phyloP scores from a whole-genome alignment of 345 rosid species.

The Mercurialis annua region DNA sequence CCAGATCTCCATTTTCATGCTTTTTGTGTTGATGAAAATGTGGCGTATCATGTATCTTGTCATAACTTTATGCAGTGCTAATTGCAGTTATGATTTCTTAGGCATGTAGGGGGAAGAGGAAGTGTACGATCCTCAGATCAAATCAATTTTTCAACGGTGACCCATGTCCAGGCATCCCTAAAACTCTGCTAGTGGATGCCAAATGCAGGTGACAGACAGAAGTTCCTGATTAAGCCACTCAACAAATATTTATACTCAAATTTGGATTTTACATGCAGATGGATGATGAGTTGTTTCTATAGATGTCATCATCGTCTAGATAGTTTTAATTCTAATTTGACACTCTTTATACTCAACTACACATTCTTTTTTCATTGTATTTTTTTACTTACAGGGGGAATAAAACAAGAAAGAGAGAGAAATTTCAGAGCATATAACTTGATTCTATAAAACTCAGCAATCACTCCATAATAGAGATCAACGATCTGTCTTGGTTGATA shows the following conservation, averaged over 20 bases:
- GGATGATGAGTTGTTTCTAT: background rate
- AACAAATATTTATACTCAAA: background rate
- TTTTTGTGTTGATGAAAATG: background rate
- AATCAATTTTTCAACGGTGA: conserved; percentile 39
- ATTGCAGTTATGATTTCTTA: conserved; percentile 17
- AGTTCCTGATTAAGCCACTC: background rate
- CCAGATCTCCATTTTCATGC: background rate
- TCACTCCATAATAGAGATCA: background rate
- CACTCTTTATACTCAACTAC: background rate
- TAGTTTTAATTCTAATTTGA: background rate
- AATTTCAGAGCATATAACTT: background rate
- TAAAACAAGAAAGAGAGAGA: background rate
- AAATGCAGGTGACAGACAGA: conserved; percentile 38
- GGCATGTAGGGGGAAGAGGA: conserved; percentile 54
- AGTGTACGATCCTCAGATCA: conserved; percentile 41
- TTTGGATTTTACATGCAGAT: conserved; percentile 2
- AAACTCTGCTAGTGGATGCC: conserved; percentile 55
- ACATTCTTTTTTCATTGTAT: background rate
- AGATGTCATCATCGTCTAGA: background rate
- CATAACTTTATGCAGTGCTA: background rate
- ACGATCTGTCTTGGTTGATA: background rate
- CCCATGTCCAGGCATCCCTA: conserved; percentile 48
- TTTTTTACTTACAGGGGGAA: background rate
- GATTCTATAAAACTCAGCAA: background rate
- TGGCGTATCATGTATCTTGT: background rate